Evolutionary conservation across 2,329 filamentous ascomycete genomes (phyloP), one percentile per base, ranked within the genome.

Genomic region (Aspergillus tamarii): DNA sequence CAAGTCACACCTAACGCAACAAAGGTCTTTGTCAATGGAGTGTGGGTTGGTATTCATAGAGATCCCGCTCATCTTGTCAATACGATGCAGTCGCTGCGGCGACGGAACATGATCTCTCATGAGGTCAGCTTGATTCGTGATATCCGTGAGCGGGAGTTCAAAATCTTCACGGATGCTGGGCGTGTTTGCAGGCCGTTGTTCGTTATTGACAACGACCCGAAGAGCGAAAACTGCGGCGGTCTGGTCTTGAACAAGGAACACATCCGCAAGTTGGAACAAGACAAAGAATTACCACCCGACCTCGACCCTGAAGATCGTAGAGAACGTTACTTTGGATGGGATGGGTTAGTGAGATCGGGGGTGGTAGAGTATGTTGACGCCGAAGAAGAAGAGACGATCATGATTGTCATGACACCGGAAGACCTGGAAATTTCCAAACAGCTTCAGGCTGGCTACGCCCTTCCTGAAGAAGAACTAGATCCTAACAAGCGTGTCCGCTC

Each of bases 361-460:
- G 92, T 93, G 3, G 91, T 99, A 43, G 95, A 99, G 76, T 98
- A 97, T 74, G 87, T 99, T 12, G 95, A 99, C 77, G 95, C 95
- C 0, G 96, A 99, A 76, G 96, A 99, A 83, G 95, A 99, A 77
- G 96, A 99, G 78, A 96, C 93, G 0, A 90, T 95, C 45, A 99
- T 99, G 95, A 99, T 99, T 74, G 93, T 94, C 78, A 99, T 99
- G 94, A 96, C 93, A 0, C 95, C 95, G 0, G 94, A 98, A 76
- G 95, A 98, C 74, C 83, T 99, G 43, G 93, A 97, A 65, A 87
- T 88, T 26, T 93, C 89, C 66, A 87, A 91, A 65, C 83, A 89
- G 69, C 83, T 90, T 60, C 91, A 92, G 77, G 83, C 85, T 54
- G 90, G 91, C 54, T 85, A 88, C 67, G 80, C 84, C 28, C 75